A percentile compares a stretch with the other conserved stretches of the same genome.
Conservation (phyloP, 371 early-diverging fungal species). For the Circinella minor region DNA sequence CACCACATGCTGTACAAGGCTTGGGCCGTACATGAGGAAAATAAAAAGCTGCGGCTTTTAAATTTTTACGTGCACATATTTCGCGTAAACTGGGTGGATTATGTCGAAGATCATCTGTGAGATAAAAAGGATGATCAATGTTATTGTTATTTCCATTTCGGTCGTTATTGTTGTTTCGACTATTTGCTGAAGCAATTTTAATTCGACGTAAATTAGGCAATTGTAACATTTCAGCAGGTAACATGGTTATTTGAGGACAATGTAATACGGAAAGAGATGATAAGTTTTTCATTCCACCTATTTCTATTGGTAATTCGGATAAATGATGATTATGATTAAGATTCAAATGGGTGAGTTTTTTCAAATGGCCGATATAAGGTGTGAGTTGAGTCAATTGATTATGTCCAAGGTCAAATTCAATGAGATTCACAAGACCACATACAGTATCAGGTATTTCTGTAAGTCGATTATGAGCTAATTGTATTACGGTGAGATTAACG, state of each 20-base stretch:
- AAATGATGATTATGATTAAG: conserved; percentile 59
- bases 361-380: conserved; percentile 60
- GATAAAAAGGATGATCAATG: conserved; percentile 47
- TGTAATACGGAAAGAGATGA: conserved; percentile 67
- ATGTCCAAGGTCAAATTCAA: conserved; percentile 66
- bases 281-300: conserved; percentile 51
- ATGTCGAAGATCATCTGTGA: conserved; percentile 24
- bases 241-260: conserved; percentile 59
- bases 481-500: conserved; percentile 53
- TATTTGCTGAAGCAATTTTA: conserved; percentile 36
- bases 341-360: conserved; percentile 43
- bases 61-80: conserved; percentile 73
- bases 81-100: conserved; percentile 70
- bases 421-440: conserved; percentile 66
- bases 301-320: conserved; percentile 57
- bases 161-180: background rate
- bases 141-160: background rate
- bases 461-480: conserved; percentile 33
- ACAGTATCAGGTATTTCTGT: conserved; percentile 69
- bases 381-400: conserved; percentile 73
- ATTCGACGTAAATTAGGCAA: conserved; percentile 71
- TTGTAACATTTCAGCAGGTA: conserved; percentile 78
- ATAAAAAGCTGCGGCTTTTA: conserved; percentile 50
- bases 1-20: conserved; percentile 84
- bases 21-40: conserved; percentile 66